Evolutionary conservation across 2,329 filamentous ascomycete genomes (phyloP), one percentile per base, ranked within the genome.

Genomic region (Cladophialophora psammophila): DNA sequence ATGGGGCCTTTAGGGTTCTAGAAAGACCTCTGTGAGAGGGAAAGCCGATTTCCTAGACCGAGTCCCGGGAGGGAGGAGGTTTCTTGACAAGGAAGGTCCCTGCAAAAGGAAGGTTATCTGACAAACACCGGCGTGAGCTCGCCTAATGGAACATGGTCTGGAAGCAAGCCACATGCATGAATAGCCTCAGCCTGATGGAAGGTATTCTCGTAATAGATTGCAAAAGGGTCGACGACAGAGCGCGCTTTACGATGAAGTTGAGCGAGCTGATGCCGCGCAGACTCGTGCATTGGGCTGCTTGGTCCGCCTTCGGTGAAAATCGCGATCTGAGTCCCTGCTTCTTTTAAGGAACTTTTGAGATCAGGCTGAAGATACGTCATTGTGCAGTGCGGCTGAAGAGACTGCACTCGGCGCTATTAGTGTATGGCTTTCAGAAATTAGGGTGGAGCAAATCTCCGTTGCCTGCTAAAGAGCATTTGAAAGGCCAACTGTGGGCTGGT

Each of bases 341-440:
- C 6, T 20, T 13, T 10, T 32, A 13, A 18, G 42, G 40, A 60
- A 60, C 57, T 60, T 60, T 60, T 32, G 57, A n/a, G 31, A 36
- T 60, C 57, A 60, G 57, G 57, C 57, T 60, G 57, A 60, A 45
- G 15, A 60, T 45, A n/a, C 42, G 57, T 50, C 45, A 50, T 50
- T 20, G 45, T 50, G 45, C 45, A 50, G 45, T 50, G 45, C 45
- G 45, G 45, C 45, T 50, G 45, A 50, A 50, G 45, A 50, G 13
- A 50, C 26, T 3, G 3, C 26, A 26, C 26, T 26, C 26, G 26
- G 26, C 3, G 13, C 40, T 5, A 13, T 5, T 18, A 2, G 40
- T 42, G 15, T 18, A 42, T n/a, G 15, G 5, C 3, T 42, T 5
- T 13, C 10, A 42, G 40, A 42, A 5, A 5, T 1, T n/a, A 2